Percentiles rank a stretch among this genome's conserved stretches.
phyloP scores from a whole-genome alignment of 345 rosid genomes.

The Lepidium aucheri region DNA sequence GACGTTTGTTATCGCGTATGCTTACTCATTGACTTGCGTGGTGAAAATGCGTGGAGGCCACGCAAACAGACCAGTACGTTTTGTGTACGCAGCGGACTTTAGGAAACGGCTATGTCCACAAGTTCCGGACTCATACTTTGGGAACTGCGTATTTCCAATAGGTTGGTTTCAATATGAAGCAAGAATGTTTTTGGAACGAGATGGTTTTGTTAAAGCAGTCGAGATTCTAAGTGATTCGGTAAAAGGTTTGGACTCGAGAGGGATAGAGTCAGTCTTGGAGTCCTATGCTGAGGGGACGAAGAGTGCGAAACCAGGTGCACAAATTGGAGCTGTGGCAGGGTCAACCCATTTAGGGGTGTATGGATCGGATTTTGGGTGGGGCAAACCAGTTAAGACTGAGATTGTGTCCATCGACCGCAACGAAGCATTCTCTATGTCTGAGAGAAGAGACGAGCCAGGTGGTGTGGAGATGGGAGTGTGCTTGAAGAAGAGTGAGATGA shows the following conservation, averaged over 20 bases:
- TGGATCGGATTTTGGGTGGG: slow-evolving; percentile 13
- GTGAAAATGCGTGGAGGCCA: slow-evolving; percentile 16
- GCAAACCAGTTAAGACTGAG: not conserved
- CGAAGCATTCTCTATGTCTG: slow-evolving; percentile 4
- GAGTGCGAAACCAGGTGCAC: not conserved
- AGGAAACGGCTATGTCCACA: slow-evolving; percentile 30
- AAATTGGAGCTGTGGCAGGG: not conserved
- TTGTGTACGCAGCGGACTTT: slow-evolving; percentile 16
- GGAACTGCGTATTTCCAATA: slow-evolving; percentile 22
- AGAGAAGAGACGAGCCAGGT: slow-evolving; percentile 5
- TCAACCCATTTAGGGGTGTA: not conserved
- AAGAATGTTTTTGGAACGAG: not conserved
- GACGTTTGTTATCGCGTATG: slow-evolving; percentile 19
- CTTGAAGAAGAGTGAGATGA: slow-evolving; percentile 9
- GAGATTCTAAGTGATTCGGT: slow-evolving; percentile 1
- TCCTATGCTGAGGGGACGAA: not conserved
- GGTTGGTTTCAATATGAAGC: not conserved
- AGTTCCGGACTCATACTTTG: slow-evolving; percentile 24
- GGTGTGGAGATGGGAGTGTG: slow-evolving; percentile 21
- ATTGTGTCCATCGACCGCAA: not conserved
- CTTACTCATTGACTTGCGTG: slow-evolving; percentile 9
- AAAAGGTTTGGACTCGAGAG: not conserved
- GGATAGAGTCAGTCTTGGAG: not conserved
- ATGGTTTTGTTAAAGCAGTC: slow-evolving; percentile 1
- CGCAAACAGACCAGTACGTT: not conserved